phyloP scores from a whole-genome alignment of 441 rosid species.

The Theobroma grandiflorum region DNA sequence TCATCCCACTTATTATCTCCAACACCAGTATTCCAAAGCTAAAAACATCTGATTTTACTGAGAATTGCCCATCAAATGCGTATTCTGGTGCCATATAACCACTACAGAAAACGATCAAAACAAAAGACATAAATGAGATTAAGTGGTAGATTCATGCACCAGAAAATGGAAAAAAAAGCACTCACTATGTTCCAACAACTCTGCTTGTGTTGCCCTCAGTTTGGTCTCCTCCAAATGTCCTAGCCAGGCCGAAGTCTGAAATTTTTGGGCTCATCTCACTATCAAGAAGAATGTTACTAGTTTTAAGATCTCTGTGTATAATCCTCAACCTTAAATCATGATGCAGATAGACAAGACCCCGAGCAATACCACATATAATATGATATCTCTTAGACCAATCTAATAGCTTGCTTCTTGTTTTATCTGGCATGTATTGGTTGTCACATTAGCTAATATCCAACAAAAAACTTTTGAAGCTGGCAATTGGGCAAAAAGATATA shows the following conservation, averaged over 20 bases:
- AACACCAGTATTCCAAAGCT: constrained; percentile 33
- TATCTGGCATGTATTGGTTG: background rate
- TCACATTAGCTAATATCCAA: background rate
- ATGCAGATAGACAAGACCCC: constrained; percentile 19
- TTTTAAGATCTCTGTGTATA: constrained; percentile 15
- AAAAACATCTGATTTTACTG: constrained; percentile 33
- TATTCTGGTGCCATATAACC: constrained; percentile 37
- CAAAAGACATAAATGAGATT: background rate
- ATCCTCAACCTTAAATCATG: constrained; percentile 9
- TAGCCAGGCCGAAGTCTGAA: constrained; percentile 21
- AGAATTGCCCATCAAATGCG: constrained; percentile 27
- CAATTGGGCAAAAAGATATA: background rate
- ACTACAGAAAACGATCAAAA: background rate
- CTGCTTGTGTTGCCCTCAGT: constrained; percentile 1
- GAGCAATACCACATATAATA: background rate
- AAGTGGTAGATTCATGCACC: background rate
- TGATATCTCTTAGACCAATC: background rate
- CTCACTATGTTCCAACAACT: constrained; percentile 20
- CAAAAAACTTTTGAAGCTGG: background rate
- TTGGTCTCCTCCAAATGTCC: background rate
- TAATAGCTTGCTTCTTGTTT: background rate
- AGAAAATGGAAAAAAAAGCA: background rate
- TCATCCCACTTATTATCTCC: constrained; percentile 31
- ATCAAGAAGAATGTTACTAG: background rate
- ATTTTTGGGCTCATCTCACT: constrained; percentile 12